A percentile compares a stretch with the other conserved stretches of the same genome.
These are phyloP conservation scores for Linum tenue DNA, from an alignment of 345 rosid genomes.

Conservation along the genomic window DNA sequence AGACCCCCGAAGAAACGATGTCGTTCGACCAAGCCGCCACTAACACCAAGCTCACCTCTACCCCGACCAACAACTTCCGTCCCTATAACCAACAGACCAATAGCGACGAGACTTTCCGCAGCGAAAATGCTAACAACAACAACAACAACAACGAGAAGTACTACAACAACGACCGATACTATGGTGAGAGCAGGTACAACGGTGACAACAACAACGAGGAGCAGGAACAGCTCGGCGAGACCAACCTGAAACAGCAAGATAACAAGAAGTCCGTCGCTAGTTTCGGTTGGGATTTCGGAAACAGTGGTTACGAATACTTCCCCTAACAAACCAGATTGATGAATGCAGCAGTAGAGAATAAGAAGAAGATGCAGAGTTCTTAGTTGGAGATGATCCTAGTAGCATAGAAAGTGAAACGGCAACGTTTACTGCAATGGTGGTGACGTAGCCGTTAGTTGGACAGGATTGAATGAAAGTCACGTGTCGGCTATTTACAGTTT, in stretches of 20 bases:
- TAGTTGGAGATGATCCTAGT: no score
- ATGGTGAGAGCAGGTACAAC: background rate
- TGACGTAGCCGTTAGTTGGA: no score
- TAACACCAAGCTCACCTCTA: background rate
- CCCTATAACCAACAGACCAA: no score
- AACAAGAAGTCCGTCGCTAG: background rate
- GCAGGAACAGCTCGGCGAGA: background rate
- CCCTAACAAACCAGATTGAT: no score
- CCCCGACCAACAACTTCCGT: background rate
- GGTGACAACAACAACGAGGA: background rate
- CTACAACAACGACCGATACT: constrained; percentile 2
- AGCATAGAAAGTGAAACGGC: no score
- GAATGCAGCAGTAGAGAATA: no score
- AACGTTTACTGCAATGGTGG: no score
- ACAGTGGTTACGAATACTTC: background rate
- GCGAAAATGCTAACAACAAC: background rate
- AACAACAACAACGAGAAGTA: background rate
- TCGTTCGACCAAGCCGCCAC: background rate
- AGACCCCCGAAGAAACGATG: background rate
- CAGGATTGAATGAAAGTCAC: no score
- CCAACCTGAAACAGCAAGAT: no score
- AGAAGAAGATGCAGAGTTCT: no score
- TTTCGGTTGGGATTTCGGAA: background rate
- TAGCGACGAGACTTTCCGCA: background rate
- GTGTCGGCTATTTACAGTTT: no score